A percentile compares a stretch with the other conserved stretches of the same genome.
Conservation (phyloP, 805 yeast species). For the Kregervanrija delftensis region DNA sequence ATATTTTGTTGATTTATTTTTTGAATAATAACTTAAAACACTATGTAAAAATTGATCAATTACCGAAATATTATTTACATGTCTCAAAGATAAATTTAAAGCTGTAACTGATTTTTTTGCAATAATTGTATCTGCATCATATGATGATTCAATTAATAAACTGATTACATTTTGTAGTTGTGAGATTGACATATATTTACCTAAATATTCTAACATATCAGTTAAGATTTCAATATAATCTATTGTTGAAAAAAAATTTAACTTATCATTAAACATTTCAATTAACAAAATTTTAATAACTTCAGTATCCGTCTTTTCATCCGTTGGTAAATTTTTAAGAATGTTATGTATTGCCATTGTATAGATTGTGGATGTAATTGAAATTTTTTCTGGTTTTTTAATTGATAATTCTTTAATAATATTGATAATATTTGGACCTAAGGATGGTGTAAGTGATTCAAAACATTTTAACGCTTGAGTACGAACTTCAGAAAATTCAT, state of each 20-base stretch:
- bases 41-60: too few species aligned
- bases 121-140: conserved; percentile 36
- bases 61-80: not conserved
- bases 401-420: conserved; percentile 23
- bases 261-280: conserved; percentile 19
- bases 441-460: conserved; percentile 29
- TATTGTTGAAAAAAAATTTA: conserved; percentile 26
- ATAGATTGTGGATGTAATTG: conserved; percentile 42
- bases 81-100: conserved; percentile 27
- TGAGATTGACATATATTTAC: conserved; percentile 19
- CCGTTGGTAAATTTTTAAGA: conserved; percentile 26
- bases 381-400: conserved; percentile 20
- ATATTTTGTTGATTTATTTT: conserved; percentile 1
- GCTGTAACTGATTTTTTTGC: conserved; percentile 39
- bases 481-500: conserved; percentile 65
- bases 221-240: conserved; percentile 57
- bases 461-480: conserved; percentile 60
- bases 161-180: conserved; percentile 20
- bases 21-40: too few species aligned
- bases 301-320: conserved; percentile 11
- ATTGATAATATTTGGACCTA: conserved; percentile 28
- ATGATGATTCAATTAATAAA: conserved; percentile 30
- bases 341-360: conserved; percentile 46
- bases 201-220: conserved; percentile 45
- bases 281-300: conserved; percentile 36